Evolutionary conservation across 2,329 filamentous ascomycete species (phyloP), one percentile per base, ranked within the genome.

Genomic region (Sordariomycetes sp.): DNA sequence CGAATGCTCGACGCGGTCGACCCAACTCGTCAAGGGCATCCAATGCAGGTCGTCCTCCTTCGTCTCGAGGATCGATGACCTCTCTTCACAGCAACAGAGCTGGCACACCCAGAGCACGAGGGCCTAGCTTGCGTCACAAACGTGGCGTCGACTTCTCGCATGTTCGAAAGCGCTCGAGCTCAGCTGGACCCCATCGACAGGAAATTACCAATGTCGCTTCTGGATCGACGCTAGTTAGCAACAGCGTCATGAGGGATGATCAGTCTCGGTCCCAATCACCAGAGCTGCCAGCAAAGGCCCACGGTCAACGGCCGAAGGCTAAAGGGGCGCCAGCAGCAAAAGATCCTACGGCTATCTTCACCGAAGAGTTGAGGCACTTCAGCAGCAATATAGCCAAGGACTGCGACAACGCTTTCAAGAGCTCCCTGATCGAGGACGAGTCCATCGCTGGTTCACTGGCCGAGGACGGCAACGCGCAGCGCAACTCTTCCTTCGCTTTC

Each of bases 391-490:
- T 95, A 40, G 86, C 86, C 32, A 86, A 86, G 55, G 85, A 92
- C 38, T 93, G 88, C 49, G 88, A 96, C 49, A 85, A 92, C 48
- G 88, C 88, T 2, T 95, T 96, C 63, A 88, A 86, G 50, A 78
- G 82, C 45, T 70, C 67, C 8, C 45, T 74, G 9, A 57, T 71
- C 11, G 51, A 56, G 14, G 57, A 60, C 12, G 54, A 58, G 10
- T 59, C 59, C 1, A 48, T 53, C 19, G 54, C 48, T 12, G 52
- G 50, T 21, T 57, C 54, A 5, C 42, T 57, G 26, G 50, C 53
- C 4, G 55, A 61, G 18, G 39, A 34, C 8, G 49, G 58, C 12
- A 46, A 44, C 28, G 49, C 43, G 25, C 45, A 48, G 29, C 51
- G 55, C 19, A 53, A 59, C 36, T 53, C 56, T 3, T 62, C 64